Conservation (phyloP, 176 grass and related monocot species). For the Oryza australiensis region DNA sequence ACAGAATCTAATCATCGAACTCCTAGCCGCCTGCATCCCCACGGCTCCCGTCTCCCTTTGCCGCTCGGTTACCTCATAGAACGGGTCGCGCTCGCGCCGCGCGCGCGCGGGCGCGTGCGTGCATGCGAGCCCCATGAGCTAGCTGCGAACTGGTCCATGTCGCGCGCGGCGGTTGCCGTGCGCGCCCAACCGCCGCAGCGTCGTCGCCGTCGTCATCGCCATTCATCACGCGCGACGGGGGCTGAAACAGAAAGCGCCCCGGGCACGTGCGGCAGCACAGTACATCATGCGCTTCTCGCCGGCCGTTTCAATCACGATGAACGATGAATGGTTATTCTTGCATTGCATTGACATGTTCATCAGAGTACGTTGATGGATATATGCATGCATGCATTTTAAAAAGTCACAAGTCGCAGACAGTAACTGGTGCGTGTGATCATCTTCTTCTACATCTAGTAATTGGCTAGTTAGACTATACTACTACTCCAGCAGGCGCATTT, state of each 20-base stretch:
- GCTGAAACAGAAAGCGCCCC: background rate
- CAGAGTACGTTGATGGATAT: too few species aligned
- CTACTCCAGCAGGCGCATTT: slow-evolving; percentile 24
- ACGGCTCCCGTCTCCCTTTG: background rate
- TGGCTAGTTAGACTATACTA: background rate
- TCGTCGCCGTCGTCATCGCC: slow-evolving; percentile 8
- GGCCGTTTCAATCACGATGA: too few species aligned
- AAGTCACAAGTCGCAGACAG: background rate
- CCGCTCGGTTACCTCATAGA: background rate
- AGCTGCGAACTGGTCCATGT: slow-evolving; percentile 39
- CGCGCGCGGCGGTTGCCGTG: slow-evolving; percentile 10
- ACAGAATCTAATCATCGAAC: slow-evolving; percentile 2
- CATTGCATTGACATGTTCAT: too few species aligned
- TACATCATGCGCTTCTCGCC: background rate
- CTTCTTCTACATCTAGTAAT: slow-evolving; percentile 18
- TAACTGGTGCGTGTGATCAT: background rate
- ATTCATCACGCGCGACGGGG: background rate
- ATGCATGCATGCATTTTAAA: too few species aligned
- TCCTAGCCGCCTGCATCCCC: slow-evolving; percentile 4
- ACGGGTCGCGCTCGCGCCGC: slow-evolving; percentile 15
- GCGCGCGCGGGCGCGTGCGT: background rate
- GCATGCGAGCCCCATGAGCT: slow-evolving; percentile 32
- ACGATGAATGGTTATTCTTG: too few species aligned
- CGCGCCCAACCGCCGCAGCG: slow-evolving; percentile 1
- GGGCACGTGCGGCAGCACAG: background rate